phyloP scores from a whole-genome alignment of 805 yeast genomes.

The Hemisphaericaspora nanyangensis region DNA sequence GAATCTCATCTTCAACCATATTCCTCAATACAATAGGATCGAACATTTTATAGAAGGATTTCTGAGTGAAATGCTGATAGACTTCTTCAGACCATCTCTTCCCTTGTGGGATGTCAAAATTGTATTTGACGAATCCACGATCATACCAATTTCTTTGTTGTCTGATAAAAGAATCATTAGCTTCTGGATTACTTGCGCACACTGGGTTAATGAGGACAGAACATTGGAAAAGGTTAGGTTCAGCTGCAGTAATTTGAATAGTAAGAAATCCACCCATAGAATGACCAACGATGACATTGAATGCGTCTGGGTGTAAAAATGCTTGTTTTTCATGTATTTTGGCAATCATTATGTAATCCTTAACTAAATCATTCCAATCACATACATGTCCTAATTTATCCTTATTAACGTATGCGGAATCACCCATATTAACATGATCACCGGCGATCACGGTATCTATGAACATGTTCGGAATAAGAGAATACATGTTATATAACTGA shows the following conservation, averaged over 20 bases:
- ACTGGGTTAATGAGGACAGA: slow-evolving; percentile 64
- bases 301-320: slow-evolving; percentile 25
- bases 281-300: slow-evolving; percentile 59
- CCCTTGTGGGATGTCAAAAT: slow-evolving; percentile 7
- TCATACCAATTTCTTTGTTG: slow-evolving; percentile 8
- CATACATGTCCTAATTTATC: slow-evolving; percentile 51
- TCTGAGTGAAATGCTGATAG: slow-evolving; percentile 8
- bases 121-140: slow-evolving; percentile 6
- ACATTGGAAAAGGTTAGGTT: slow-evolving; percentile 52
- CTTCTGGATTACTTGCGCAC: slow-evolving; percentile 21
- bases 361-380: slow-evolving; percentile 66
- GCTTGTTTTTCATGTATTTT: slow-evolving; percentile 31
- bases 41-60: slow-evolving; percentile 14
- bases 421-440: slow-evolving; percentile 68
- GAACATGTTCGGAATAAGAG: slow-evolving; percentile 4
- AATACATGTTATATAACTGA: slow-evolving; percentile 23
- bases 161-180: slow-evolving; percentile 5
- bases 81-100: slow-evolving; percentile 11
- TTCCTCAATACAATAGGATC: slow-evolving; percentile 12
- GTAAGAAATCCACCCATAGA: slow-evolving; percentile 68
- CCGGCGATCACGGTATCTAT: slow-evolving; percentile 16
- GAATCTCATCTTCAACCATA: slow-evolving; percentile 16
- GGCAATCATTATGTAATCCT: slow-evolving; percentile 48
- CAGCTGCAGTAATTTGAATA: slow-evolving; percentile 43
- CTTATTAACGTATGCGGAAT: slow-evolving; percentile 55